phyloP scores from a whole-genome alignment of 805 yeast species.

The Starmera caribaea region DNA sequence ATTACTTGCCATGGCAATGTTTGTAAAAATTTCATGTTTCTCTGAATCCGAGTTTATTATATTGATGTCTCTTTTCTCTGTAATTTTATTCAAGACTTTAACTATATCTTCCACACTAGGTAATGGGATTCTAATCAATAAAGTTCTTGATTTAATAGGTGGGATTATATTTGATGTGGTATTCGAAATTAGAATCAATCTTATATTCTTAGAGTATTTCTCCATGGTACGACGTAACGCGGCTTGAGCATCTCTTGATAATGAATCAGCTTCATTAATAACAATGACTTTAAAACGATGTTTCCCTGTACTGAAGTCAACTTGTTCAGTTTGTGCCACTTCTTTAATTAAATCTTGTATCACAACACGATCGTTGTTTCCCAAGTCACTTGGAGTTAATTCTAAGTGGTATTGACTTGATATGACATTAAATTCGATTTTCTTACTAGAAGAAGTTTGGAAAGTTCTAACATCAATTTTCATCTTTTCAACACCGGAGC shows the following conservation, averaged over 20 bases:
- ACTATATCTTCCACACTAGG: conserved; percentile 58
- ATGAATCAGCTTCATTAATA: conserved; percentile 84
- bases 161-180: conserved; percentile 86
- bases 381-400: conserved; percentile 95
- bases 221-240: conserved; percentile 96
- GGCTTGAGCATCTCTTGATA: conserved; percentile 91
- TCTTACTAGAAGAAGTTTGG: conserved; percentile 62
- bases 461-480: conserved; percentile 88
- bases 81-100: conserved; percentile 43
- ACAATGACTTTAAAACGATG: conserved; percentile 70
- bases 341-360: conserved; percentile 92
- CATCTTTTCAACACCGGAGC: conserved; percentile 70
- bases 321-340: conserved; percentile 90
- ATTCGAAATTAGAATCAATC: conserved; percentile 78
- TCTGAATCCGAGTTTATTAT: conserved; percentile 28
- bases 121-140: conserved; percentile 79
- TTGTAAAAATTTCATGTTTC: conserved; percentile 31
- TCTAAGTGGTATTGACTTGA: conserved; percentile 87
- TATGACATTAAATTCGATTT: conserved; percentile 86
- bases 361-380: conserved; percentile 89
- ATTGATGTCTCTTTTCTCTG: conserved; percentile 41
- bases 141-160: conserved; percentile 90
- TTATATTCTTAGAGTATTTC: conserved; percentile 78
- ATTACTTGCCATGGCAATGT: conserved; percentile 45
- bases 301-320: conserved; percentile 52